Evolutionary conservation across 306 rosid genomes (phyloP).

Genomic region (Cicer pinnatifidum): DNA sequence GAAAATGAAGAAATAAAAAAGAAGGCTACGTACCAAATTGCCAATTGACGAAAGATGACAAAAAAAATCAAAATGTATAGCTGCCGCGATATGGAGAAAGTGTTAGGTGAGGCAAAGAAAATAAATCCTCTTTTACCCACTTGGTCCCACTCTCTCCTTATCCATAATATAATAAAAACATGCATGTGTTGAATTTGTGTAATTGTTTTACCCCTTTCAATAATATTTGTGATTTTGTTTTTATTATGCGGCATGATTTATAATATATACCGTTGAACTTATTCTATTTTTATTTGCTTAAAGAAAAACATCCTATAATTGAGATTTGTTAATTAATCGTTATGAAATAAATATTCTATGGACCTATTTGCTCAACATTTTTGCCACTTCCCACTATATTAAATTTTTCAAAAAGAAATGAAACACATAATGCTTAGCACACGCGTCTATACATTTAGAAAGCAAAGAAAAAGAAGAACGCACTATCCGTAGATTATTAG

Average conservation of each 20-base stretch:
- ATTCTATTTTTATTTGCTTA: not conserved
- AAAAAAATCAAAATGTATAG: constrained; percentile 15
- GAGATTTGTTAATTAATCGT: too few relatives aligned
- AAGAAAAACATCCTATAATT: too few relatives aligned
- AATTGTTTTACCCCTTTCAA: not conserved
- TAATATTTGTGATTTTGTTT: not conserved
- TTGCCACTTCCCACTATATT: not conserved
- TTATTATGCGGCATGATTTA: too few relatives aligned
- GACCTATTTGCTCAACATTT: not conserved
- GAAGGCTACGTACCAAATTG: not conserved
- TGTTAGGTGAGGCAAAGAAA: constrained; percentile 63
- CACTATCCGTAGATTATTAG: not conserved
- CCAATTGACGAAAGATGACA: constrained; percentile 37
- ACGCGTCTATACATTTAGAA: constrained; percentile 43
- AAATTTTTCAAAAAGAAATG: constrained; percentile 16
- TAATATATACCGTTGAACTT: not conserved
- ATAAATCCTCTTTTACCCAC: constrained; percentile 49
- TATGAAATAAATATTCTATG: too few relatives aligned
- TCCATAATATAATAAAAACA: constrained; percentile 11
- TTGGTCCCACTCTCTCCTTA: constrained; percentile 19
- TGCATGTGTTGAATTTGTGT: not conserved
- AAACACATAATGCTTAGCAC: constrained; percentile 39
- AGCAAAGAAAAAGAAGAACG: not conserved
- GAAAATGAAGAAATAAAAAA: constrained; percentile 38
- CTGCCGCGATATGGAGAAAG: constrained; percentile 42